phyloP scores from a whole-genome alignment of 495 filamentous ascomycete genomes.

The Xylaria sp. region DNA sequence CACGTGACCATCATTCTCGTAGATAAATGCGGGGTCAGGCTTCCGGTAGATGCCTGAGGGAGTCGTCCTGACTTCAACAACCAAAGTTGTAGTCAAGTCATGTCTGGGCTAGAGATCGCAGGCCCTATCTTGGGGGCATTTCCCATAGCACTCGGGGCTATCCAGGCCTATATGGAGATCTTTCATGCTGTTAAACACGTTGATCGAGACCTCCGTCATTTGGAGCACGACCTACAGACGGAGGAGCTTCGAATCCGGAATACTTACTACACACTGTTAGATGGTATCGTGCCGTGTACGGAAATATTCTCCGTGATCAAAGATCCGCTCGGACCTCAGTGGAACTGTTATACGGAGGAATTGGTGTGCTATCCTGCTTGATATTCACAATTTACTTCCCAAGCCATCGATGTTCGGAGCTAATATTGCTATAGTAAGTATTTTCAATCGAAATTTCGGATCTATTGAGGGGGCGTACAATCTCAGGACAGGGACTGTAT shows the following conservation, averaged over 20 bases:
- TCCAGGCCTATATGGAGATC: background rate
- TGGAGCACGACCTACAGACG: background rate
- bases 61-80: background rate
- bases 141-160: background rate
- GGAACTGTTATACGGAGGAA: background rate
- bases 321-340: conserved; percentile 2
- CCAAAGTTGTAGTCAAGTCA: background rate
- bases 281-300: background rate
- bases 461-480: background rate
- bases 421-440: background rate
- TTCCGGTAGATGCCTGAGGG: background rate
- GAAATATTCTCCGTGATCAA: conserved; percentile 1
- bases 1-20: background rate
- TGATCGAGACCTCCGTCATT: background rate
- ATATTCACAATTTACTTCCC: background rate
- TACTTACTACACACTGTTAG: background rate
- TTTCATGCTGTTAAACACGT: background rate
- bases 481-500: background rate
- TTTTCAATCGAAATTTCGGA: background rate
- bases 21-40: background rate
- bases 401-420: background rate
- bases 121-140: background rate
- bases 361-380: background rate
- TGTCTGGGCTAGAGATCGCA: conserved; percentile 6
- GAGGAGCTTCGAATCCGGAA: background rate